phyloP scores from a whole-genome alignment of 257 asterid genomes.

The Schizonepeta tenuifolia region DNA sequence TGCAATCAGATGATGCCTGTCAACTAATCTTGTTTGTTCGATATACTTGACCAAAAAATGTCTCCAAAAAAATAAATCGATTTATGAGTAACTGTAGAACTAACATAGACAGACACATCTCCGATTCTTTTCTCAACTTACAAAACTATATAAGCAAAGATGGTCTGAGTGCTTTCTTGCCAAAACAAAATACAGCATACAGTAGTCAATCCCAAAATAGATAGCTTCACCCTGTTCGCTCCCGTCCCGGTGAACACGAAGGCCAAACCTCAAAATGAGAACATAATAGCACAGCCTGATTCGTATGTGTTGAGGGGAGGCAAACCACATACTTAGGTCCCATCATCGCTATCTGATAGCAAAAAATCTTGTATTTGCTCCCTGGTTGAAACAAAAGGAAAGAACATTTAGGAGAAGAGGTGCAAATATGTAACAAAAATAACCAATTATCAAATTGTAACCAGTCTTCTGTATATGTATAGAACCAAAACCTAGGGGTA shows the following conservation, averaged over 20 bases:
- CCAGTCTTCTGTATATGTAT: not conserved
- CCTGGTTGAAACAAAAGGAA: slow-evolving; percentile 46
- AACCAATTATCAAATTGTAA: not conserved
- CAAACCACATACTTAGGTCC: slow-evolving; percentile 37
- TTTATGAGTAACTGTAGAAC: not conserved
- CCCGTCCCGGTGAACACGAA: not conserved
- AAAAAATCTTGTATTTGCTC: slow-evolving; percentile 76
- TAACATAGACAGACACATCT: not conserved
- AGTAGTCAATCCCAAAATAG: not conserved
- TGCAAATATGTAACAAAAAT: not conserved
- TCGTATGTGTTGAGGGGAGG: not conserved
- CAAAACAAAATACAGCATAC: not conserved
- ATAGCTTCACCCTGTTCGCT: not conserved
- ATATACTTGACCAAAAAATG: not conserved
- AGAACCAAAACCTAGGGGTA: slow-evolving; percentile 10
- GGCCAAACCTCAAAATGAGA: not conserved
- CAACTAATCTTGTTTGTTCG: not conserved
- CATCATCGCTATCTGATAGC: slow-evolving; percentile 70
- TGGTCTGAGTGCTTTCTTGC: not conserved
- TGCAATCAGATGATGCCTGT: not conserved
- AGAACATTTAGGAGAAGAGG: not conserved
- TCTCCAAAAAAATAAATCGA: not conserved
- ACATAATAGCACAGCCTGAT: not conserved
- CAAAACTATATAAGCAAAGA: not conserved
- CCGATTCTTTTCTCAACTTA: not conserved